Evolutionary conservation across 495 filamentous ascomycete species (phyloP), one percentile per base, ranked within the genome.

Genomic region (Astrocystis sublimbata): DNA sequence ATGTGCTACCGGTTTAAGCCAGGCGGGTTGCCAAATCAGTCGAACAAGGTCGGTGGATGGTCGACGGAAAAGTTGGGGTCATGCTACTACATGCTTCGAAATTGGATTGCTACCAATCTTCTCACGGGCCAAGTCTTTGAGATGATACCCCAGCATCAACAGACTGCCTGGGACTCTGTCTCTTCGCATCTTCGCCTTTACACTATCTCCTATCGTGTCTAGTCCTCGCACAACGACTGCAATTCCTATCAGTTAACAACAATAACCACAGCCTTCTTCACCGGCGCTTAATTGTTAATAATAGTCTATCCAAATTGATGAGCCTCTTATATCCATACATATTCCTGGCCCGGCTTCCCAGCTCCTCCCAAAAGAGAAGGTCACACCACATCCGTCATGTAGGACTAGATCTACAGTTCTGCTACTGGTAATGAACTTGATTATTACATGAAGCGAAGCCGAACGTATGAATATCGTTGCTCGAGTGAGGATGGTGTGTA

Each of bases 251-350:
- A 45, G 38, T 38, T 28, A 57, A 33, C 7, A 13, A 8, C 40
- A n/a, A 49, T 38, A 7, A 36, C 26, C 45, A 60, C 45, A 60
- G 57, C 57, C 57, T 41, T 60, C 56, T 19, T 17, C 6, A 13
- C 23, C 57, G 31, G 46, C 58, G 58, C 58, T 60, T 51, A 60
- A 58, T 41, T 21, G 26, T 50, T 60, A 60, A 60, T 43, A 41
- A 50, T 60, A 60, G 45, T 24, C 13, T 38, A 17, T 19, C 36
- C 46, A 41, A 51, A 47, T 50, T 41, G 21, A 6, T 28, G 45
- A 23, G 38, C n/a, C 21, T 26, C 52, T 52, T 2, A 35, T 15
- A 21, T 40, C 9, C 21, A 13, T 17, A 8, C 9, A 12, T 15
- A 24, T 15, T 13, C 13, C 36, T 46, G 17, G 40, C 26, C n/a